Conservation (phyloP, 805 yeast species). For the Komagataella pseudopastoris region DNA sequence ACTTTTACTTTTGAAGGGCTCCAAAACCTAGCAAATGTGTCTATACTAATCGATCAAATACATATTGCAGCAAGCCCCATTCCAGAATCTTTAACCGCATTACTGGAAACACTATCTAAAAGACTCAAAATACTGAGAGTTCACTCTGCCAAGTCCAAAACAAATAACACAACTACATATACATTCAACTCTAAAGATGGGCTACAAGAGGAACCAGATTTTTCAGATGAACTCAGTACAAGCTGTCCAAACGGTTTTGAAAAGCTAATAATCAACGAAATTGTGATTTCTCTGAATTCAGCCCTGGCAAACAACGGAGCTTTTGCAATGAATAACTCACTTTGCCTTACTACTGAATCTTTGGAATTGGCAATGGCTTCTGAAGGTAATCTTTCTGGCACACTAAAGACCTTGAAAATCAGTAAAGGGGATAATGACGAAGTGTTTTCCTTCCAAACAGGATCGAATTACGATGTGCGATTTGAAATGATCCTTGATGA, state of each 20-base stretch:
- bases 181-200: not conserved
- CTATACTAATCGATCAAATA: conserved; percentile 24
- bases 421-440: not conserved
- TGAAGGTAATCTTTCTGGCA: not conserved
- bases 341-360: not conserved
- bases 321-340: not conserved
- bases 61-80: conserved; percentile 31
- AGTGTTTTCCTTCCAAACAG: not conserved
- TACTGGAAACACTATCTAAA: conserved; percentile 24
- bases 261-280: not conserved
- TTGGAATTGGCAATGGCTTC: not conserved
- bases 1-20: conserved; percentile 35
- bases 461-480: conserved; percentile 26
- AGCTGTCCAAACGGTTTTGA: not conserved
- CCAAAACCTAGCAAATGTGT: conserved; percentile 19
- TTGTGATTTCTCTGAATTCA: not conserved
- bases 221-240: not conserved
- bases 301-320: not conserved
- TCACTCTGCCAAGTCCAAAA: conserved; percentile 15
- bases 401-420: not conserved
- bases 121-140: conserved; percentile 5
- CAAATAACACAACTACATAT: conserved; percentile 14
- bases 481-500: conserved; percentile 27
- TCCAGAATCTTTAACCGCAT: conserved; percentile 21
- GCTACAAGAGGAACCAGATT: not conserved